phyloP scores from a whole-genome alignment of 2,329 filamentous ascomycete species.

The Leptoxyphium fumago region DNA sequence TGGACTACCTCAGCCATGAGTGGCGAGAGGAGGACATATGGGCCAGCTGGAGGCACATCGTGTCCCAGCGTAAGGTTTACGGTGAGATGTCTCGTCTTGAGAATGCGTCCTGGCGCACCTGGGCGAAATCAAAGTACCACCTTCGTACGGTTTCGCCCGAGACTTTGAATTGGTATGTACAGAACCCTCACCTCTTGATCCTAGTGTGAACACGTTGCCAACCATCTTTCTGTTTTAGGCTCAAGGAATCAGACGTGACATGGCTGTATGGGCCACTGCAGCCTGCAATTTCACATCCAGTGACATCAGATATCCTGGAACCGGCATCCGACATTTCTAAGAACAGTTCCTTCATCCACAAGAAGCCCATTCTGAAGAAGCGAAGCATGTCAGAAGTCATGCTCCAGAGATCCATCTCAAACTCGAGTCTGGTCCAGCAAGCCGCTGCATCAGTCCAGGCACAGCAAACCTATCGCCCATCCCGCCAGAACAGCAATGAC shows the following conservation, averaged over 20 bases:
- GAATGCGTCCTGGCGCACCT: conserved; percentile 94
- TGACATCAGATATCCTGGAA: conserved; percentile 34
- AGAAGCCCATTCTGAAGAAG: conserved; percentile 93
- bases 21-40: conserved; percentile 96
- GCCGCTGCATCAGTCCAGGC: conserved; percentile 76
- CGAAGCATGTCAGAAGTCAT: conserved; percentile 92
- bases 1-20: conserved; percentile 88
- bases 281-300: conserved; percentile 45
- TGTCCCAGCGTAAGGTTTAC: conserved; percentile 63
- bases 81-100: conserved; percentile 71
- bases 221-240: conserved; percentile 40
- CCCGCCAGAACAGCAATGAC: conserved; percentile 23
- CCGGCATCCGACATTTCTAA: conserved; percentile 42
- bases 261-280: conserved; percentile 94
- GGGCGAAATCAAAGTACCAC: conserved; percentile 83
- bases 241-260: conserved; percentile 93
- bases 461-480: conserved; percentile 43
- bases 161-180: conserved; percentile 73
- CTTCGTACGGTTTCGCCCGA: conserved; percentile 81
- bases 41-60: conserved; percentile 91
- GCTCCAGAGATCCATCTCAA: conserved; percentile 75
- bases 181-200: neutral
- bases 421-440: conserved; percentile 78
- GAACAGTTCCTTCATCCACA: conserved; percentile 54
- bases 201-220: neutral